A percentile compares a stretch with the other conserved stretches of the same genome.
Evolutionary conservation across 2,329 filamentous ascomycete species (phyloP).

Genomic region (Colletotrichum sidae): DNA sequence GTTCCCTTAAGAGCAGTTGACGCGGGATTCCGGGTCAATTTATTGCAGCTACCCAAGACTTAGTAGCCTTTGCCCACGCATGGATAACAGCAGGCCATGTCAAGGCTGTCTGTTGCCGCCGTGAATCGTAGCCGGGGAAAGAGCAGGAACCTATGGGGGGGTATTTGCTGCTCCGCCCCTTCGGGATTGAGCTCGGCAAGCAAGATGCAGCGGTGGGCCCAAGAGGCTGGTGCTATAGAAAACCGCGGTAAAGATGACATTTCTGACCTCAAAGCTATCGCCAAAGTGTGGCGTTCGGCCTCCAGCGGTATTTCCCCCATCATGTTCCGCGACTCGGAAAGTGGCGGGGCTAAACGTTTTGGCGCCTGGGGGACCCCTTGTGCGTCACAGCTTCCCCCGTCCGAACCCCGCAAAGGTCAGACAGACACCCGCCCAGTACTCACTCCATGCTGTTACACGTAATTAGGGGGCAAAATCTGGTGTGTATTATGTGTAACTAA

Average conservation of each 20-base stretch:
- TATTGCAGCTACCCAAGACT: conserved; percentile 21
- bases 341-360: conserved; percentile 39
- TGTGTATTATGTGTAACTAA: too few relatives aligned
- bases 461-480: too few relatives aligned
- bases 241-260: too few relatives aligned
- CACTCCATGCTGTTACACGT: too few relatives aligned
- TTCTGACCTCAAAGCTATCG: too few relatives aligned
- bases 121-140: not conserved
- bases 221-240: too few relatives aligned
- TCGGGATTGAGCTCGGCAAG: conserved; percentile 38
- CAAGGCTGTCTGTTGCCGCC: conserved; percentile 34
- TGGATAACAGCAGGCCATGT: too few relatives aligned
- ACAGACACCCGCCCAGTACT: too few relatives aligned
- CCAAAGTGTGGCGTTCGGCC: not conserved
- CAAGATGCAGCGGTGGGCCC: not conserved
- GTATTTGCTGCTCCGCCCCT: conserved; percentile 35
- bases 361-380: conserved; percentile 13
- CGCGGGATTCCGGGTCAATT: conserved; percentile 26
- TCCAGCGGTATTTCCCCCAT: conserved; percentile 19
- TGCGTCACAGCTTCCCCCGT: conserved; percentile 4
- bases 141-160: not conserved
- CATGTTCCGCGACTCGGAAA: conserved; percentile 35
- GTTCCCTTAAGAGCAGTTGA: not conserved
- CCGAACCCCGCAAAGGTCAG: conserved; percentile 27
- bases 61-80: not conserved